Evolutionary conservation across 2,329 filamentous ascomycete species (phyloP), one percentile per base, ranked within the genome.

Genomic region (Trichoderma koningiopsis): DNA sequence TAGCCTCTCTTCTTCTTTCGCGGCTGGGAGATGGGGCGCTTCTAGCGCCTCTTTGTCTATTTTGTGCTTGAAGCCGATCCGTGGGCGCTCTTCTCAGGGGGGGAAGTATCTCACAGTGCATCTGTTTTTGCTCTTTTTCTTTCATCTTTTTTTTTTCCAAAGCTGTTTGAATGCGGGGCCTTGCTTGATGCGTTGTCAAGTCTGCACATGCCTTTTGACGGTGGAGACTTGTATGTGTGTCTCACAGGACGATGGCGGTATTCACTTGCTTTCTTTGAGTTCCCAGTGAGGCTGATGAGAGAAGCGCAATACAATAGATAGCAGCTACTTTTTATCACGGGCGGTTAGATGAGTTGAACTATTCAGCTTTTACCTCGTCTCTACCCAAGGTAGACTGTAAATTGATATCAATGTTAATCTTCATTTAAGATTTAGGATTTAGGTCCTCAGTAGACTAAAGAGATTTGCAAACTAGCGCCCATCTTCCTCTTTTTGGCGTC

Each of bases 21-120:
- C 33, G 33, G 33, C 33, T 35, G 33, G 33, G 33, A 35, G 33
- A 35, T 35, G 55, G 57, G 43, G 61, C 65, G 49, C 65, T 61
- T 53, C 24, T 43, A 58, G 31, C n/a, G 10, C 14, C 11, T 57
- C 31, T 60, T 47, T 47, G 55, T 40, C 55, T 40, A 52, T 55
- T 31, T 62, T 52, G 29, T 27, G 59, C 62, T 37, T 65, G 62
- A 57, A 19, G 61, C 52, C 27, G 37, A 57, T 52, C 47, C 63
- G 58, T 37, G 63, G 55, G 63, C 63, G 55, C 40, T 27, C 37
- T 67, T 68, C 65, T 68, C 65, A 68, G 65, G 65, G 57, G 57
- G 27, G 27, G 14, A 68, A 55, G 65, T 68, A 68, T 68, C 65
- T 61, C 65, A 68, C 65, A 68, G 65, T 68, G 65, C 57, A 61